Percentiles rank a stretch among this genome's conserved stretches.
Conservation (phyloP, 768 basidiomycete species). For the Boletellus ananiceps region DNA sequence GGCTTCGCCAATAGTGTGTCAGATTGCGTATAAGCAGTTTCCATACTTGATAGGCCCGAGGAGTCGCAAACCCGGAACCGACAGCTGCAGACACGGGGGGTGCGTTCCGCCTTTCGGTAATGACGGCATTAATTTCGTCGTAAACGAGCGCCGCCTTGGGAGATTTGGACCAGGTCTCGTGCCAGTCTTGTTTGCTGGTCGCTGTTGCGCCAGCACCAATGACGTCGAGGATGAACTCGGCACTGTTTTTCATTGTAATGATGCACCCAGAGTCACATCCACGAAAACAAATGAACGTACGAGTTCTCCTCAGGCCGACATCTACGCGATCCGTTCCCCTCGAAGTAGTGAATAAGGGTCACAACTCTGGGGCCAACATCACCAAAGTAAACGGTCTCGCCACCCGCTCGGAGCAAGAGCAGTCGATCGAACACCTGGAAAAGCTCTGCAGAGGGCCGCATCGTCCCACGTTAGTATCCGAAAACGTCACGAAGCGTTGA, state of each 20-base stretch:
- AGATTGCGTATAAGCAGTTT: constrained; percentile 44
- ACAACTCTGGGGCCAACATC: constrained; percentile 60
- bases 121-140: constrained; percentile 43
- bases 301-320: constrained; percentile 72
- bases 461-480: constrained; percentile 12
- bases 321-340: constrained; percentile 56
- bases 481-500: too few species aligned
- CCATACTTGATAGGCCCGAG: constrained; percentile 47
- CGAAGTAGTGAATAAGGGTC: constrained; percentile 73
- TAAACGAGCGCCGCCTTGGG: constrained; percentile 38
- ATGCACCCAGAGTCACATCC: constrained; percentile 38
- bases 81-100: constrained; percentile 36
- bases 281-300: constrained; percentile 35
- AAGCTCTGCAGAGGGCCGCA: constrained; percentile 71
- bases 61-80: constrained; percentile 46
- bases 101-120: constrained; percentile 42
- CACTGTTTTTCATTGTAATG: constrained; percentile 33
- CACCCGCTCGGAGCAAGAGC: constrained; percentile 72
- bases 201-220: constrained; percentile 73
- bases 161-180: constrained; percentile 53
- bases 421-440: constrained; percentile 81
- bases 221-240: constrained; percentile 64
- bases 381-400: constrained; percentile 64
- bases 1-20: constrained; percentile 49
- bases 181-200: constrained; percentile 53